Evolutionary conservation across 2,329 filamentous ascomycete genomes (phyloP).

Genomic region (Fusarium beomiforme): DNA sequence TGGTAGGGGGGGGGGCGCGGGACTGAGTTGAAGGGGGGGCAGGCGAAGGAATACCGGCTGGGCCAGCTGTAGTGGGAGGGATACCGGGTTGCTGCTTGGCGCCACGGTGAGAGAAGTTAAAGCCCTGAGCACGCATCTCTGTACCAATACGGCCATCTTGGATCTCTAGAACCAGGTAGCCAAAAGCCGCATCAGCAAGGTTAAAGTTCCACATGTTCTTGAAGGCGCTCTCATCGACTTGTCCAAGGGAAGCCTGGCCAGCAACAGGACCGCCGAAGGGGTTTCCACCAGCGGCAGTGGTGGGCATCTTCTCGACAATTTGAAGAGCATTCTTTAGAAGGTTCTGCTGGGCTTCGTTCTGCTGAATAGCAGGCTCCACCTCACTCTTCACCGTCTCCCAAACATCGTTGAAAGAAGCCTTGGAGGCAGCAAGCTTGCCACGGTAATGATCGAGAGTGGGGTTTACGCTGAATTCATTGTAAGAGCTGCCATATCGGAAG

Average conservation of each 20-base stretch:
- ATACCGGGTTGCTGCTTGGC: conserved; percentile 73
- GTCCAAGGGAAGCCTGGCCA: conserved; percentile 77
- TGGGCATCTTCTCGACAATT: conserved; percentile 98
- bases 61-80: conserved; percentile 45
- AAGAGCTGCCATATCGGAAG: conserved; percentile 98
- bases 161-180: conserved; percentile 93
- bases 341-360: conserved; percentile 94
- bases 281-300: conserved; percentile 92
- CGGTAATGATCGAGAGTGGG: conserved; percentile 98
- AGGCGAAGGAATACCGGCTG: conserved; percentile 48
- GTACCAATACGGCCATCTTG: conserved; percentile 96
- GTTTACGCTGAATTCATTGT: conserved; percentile 99
- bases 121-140: conserved; percentile 98
- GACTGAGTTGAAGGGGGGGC: conserved; percentile 51
- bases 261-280: conserved; percentile 90
- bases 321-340: conserved; percentile 90
- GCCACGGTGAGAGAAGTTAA: conserved; percentile 97
- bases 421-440: conserved; percentile 96
- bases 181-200: conserved; percentile 95
- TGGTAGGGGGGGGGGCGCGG: conserved; percentile 46
- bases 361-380: conserved; percentile 91
- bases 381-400: conserved; percentile 99
- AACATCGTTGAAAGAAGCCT: conserved; percentile 98
- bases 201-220: conserved; percentile 99
- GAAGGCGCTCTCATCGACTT: conserved; percentile 98